Evolutionary conservation across 2,329 filamentous ascomycete genomes (phyloP).

Genomic region (Apiospora aurea): DNA sequence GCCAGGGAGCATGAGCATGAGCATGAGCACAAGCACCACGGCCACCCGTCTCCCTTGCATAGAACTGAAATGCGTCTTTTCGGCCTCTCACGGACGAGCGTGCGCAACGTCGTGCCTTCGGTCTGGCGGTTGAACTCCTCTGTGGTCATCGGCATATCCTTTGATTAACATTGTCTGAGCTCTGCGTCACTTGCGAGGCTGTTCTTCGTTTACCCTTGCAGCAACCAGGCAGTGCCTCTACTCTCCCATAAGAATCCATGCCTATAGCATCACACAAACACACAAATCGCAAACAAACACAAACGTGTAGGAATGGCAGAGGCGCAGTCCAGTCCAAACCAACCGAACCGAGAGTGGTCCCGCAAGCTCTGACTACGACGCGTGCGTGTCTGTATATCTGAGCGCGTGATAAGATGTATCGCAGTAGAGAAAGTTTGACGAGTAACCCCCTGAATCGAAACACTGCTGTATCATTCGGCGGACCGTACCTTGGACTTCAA

Average conservation of each 20-base stretch:
- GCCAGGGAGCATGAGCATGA: neutral
- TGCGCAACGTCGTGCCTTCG: neutral
- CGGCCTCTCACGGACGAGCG: neutral
- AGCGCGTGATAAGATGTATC: neutral
- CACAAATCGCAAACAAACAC: no score
- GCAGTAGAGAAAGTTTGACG: neutral
- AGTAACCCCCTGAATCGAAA: neutral
- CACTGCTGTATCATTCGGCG: neutral
- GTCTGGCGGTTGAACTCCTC: neutral
- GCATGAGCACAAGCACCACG: neutral
- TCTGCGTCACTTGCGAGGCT: no score
- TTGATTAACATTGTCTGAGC: neutral
- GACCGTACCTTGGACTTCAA: neutral
- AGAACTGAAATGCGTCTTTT: neutral
- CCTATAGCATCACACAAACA: neutral
- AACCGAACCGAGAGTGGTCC: neutral
- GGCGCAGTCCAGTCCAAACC: neutral
- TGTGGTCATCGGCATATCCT: neutral
- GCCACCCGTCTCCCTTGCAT: neutral
- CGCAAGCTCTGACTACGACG: neutral
- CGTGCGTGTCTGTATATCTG: neutral
- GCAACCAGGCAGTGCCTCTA: neutral
- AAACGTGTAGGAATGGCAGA: neutral
- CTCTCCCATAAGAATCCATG: neutral
- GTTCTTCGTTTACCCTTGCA: neutral